phyloP scores from a whole-genome alignment of 148 eudicot genomes.

The Vaccinium darrowii region DNA sequence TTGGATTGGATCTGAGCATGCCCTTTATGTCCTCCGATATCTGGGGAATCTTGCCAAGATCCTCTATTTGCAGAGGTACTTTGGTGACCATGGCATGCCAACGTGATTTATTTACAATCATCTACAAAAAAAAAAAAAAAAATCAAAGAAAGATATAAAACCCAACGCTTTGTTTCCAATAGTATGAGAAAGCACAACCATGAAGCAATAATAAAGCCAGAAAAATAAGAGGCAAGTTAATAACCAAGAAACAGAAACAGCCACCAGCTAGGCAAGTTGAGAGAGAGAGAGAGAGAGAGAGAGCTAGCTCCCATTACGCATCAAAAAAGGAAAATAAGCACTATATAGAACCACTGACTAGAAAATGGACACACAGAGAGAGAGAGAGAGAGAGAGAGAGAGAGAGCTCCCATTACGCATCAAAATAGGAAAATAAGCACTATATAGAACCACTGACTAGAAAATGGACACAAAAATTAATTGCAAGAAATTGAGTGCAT shows the following conservation, averaged over 20 bases:
- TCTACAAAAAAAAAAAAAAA: not conserved
- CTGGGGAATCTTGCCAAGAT: slow-evolving; percentile 47
- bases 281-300: not conserved
- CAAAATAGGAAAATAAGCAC: not conserved
- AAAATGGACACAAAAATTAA: not conserved
- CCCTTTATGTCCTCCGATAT: slow-evolving; percentile 71
- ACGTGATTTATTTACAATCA: not conserved
- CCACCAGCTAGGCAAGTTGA: not conserved
- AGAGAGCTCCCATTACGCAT: not conserved
- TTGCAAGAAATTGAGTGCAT: not conserved
- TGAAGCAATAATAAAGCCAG: not conserved
- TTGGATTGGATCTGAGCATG: slow-evolving; percentile 67
- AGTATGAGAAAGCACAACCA: not conserved
- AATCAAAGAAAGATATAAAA: not conserved
- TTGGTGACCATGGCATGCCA: not conserved
- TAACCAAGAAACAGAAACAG: not conserved
- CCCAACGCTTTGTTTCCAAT: not conserved
- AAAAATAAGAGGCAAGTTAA: not conserved
- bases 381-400: too few species aligned
- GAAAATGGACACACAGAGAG: too few species aligned
- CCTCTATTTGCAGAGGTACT: not conserved
- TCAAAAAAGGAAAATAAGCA: not conserved
- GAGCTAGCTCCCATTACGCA: not conserved
- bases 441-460: not conserved
- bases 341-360: not conserved